These are phyloP conservation scores for Neolentinus lepideus DNA, from an alignment of 1,284 basidiomycete species.

Conservation along the genomic window DNA sequence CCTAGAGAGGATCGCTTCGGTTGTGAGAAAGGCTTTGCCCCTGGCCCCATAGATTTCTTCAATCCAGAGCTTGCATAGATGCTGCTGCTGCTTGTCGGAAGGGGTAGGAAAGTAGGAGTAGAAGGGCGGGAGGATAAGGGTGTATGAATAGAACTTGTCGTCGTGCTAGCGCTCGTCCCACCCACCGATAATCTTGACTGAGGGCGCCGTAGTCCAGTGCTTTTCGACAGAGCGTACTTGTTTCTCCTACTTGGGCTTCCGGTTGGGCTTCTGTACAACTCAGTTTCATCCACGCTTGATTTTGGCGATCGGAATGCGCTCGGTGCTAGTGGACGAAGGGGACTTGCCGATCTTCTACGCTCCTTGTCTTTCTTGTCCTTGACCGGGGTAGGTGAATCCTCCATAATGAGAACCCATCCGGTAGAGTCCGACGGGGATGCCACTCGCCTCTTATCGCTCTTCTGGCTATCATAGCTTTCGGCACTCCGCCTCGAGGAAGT, in stretches of 20 bases:
- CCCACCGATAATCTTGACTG: slow-evolving; percentile 60
- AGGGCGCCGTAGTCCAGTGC: slow-evolving; percentile 45
- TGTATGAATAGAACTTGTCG: slow-evolving; percentile 54
- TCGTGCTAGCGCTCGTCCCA: slow-evolving; percentile 44
- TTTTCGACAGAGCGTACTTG: slow-evolving; percentile 29
- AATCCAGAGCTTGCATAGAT: slow-evolving; percentile 32
- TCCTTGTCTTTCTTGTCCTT: slow-evolving; percentile 49
- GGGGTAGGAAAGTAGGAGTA: slow-evolving; percentile 67
- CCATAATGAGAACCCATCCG: slow-evolving; percentile 81
- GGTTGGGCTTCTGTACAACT: slow-evolving; percentile 7
- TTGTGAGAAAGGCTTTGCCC: slow-evolving; percentile 32
- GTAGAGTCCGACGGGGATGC: slow-evolving; percentile 48
- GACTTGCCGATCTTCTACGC: slow-evolving; percentile 33
- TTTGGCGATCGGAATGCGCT: slow-evolving; percentile 31
- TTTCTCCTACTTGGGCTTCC: slow-evolving; percentile 19
- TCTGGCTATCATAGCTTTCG: slow-evolving; percentile 15
- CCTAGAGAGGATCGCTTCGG: slow-evolving; percentile 56
- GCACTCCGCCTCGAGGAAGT: slow-evolving; percentile 17
- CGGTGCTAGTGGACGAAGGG: slow-evolving; percentile 39
- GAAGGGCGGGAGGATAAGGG: slow-evolving; percentile 58
- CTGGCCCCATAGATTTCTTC: slow-evolving; percentile 53
- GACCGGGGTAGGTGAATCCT: slow-evolving; percentile 66
- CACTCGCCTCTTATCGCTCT: slow-evolving; percentile 19
- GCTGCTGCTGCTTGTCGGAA: slow-evolving; percentile 47
- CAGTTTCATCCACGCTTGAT: slow-evolving; percentile 10